Percentiles rank a stretch among this genome's conserved stretches.
Evolutionary conservation across 2,329 filamentous ascomycete species (phyloP).

Genomic region (Torrubiella hemipterigena): DNA sequence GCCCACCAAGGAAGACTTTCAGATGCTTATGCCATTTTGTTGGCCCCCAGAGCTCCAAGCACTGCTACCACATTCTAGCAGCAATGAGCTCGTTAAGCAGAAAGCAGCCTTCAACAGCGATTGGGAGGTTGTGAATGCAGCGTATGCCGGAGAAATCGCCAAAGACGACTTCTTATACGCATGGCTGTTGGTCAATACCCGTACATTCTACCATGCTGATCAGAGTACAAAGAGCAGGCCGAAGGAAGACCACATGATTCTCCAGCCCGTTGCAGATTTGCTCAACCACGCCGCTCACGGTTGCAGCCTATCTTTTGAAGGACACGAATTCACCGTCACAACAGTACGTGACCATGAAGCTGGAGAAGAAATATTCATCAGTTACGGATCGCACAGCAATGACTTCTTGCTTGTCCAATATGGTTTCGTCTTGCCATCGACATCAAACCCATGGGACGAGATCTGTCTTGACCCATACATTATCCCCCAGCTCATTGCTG

Average conservation of each 20-base stretch:
- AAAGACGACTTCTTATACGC: conserved; percentile 36
- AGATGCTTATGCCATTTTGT: conserved; percentile 28
- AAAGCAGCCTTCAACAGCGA: conserved; percentile 26
- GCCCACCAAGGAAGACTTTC: conserved; percentile 50
- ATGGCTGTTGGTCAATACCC: conserved; percentile 50
- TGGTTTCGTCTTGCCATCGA: conserved; percentile 31
- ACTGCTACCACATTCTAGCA: conserved; percentile 29
- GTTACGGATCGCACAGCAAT: conserved; percentile 58
- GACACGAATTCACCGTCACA: conserved; percentile 40
- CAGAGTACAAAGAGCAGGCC: conserved; percentile 28
- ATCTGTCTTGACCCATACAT: conserved; percentile 34
- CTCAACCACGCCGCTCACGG: conserved; percentile 46
- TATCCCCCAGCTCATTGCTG: conserved; percentile 21
- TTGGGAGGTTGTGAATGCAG: conserved; percentile 21
- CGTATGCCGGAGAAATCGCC: conserved; percentile 14
- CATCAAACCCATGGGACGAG: conserved; percentile 39
- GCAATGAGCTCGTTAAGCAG: conserved; percentile 40
- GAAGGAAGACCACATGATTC: conserved; percentile 49
- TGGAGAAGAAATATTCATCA: conserved; percentile 55
- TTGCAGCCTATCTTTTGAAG: conserved; percentile 41
- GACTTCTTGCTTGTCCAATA: conserved; percentile 62
- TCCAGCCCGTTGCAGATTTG: conserved; percentile 62
- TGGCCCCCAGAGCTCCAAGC: conserved; percentile 31
- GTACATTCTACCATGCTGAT: conserved; percentile 47
- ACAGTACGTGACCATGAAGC: conserved; percentile 34